A percentile compares a stretch with the other conserved stretches of the same genome.
Evolutionary conservation across 192 early-diverging fungal genomes (phyloP).

Genomic region (Umbelopsis sp.): DNA sequence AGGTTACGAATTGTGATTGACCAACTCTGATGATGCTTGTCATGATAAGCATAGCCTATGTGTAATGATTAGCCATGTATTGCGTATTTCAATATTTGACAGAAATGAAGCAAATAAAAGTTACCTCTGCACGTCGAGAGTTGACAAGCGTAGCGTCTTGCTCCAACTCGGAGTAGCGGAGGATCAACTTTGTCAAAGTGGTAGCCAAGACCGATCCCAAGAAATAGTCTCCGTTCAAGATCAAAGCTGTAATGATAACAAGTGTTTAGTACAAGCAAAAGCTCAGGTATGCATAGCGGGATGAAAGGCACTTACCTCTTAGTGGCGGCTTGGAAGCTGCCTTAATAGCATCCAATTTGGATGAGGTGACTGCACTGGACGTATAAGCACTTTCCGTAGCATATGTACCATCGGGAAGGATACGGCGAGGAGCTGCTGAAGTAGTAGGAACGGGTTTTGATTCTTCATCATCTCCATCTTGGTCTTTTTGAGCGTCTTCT

Average conservation of each 20-base stretch:
- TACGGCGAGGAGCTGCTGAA: slow-evolving; percentile 64
- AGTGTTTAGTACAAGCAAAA: slow-evolving; percentile 7
- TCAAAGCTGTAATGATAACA: slow-evolving; percentile 60
- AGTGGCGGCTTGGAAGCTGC: slow-evolving; percentile 72
- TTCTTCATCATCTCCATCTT: slow-evolving; percentile 44
- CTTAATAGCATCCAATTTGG: slow-evolving; percentile 54
- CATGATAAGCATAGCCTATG: slow-evolving; percentile 93
- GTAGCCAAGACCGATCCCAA: slow-evolving; percentile 88
- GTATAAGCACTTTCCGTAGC: slow-evolving; percentile 93
- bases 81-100: background rate
- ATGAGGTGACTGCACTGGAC: slow-evolving; percentile 44
- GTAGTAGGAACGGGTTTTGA: slow-evolving; percentile 24
- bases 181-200: slow-evolving; percentile 86
- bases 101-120: background rate
- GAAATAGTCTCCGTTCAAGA: slow-evolving; percentile 94
- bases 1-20: slow-evolving; percentile 80
- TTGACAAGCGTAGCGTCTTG: slow-evolving; percentile 64
- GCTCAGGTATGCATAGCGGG: background rate
- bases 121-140: slow-evolving; percentile 83
- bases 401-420: slow-evolving; percentile 97
- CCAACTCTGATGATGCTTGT: slow-evolving; percentile 93
- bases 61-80: slow-evolving; percentile 16
- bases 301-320: slow-evolving; percentile 42
- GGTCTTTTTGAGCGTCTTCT: slow-evolving; percentile 69
- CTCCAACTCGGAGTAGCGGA: slow-evolving; percentile 68